Percentiles rank a stretch among this genome's conserved stretches.
phyloP scores from a whole-genome alignment of 179 eudicot genomes.

The Spergularia azorica region DNA sequence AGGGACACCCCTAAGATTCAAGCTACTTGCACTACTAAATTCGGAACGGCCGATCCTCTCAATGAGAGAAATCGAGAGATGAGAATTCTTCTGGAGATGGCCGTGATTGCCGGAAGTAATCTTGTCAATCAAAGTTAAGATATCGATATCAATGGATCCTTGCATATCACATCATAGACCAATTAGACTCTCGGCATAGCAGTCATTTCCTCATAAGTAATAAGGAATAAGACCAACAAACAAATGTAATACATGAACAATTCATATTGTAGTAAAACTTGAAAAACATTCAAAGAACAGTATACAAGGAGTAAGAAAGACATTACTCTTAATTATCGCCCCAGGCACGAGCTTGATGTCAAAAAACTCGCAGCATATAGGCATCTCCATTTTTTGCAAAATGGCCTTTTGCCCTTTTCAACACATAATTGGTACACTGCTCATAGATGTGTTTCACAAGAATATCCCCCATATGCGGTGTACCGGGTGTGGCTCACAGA shows the following conservation, averaged over 20 bases:
- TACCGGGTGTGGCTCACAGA: too few species aligned
- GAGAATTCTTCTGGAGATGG: slow-evolving; percentile 33
- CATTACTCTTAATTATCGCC: slow-evolving; percentile 39
- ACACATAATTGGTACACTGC: slow-evolving; percentile 72
- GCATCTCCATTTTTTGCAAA: slow-evolving; percentile 92
- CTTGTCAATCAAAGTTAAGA: neutral
- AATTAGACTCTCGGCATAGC: neutral
- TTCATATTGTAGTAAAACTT: neutral
- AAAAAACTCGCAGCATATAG: slow-evolving; percentile 86
- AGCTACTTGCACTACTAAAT: slow-evolving; percentile 20
- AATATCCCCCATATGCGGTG: too few species aligned
- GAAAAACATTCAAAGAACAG: neutral
- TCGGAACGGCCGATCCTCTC: slow-evolving; percentile 2
- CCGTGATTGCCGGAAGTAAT: slow-evolving; percentile 12
- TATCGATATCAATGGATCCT: neutral
- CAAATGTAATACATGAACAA: neutral
- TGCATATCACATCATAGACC: neutral
- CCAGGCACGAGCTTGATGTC: slow-evolving; percentile 61
- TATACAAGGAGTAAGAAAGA: neutral
- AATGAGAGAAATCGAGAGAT: slow-evolving; percentile 32
- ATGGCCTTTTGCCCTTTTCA: slow-evolving; percentile 92
- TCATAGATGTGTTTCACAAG: slow-evolving; percentile 74
- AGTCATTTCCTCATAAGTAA: neutral
- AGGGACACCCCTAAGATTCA: slow-evolving; percentile 20
- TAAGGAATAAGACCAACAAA: neutral